Conservation (phyloP, 495 filamentous ascomycete genomes). For the Glonium stellatum region DNA sequence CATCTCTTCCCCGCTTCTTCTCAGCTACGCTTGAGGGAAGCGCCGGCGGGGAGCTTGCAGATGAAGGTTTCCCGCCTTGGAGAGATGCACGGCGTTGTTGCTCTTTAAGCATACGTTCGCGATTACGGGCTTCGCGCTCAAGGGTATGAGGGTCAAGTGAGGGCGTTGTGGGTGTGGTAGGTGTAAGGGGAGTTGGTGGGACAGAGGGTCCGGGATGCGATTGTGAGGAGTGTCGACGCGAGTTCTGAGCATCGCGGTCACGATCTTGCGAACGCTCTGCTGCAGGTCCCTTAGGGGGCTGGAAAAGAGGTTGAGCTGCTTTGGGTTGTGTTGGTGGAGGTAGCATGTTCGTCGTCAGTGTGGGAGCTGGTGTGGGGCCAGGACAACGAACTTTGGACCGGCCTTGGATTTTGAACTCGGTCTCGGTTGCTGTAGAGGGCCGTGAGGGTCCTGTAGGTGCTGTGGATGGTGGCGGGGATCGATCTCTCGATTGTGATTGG, state of each 20-base stretch:
- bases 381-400: slow-evolving; percentile 10
- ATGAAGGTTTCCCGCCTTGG: slow-evolving; percentile 10
- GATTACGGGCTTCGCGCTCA: slow-evolving; percentile 68
- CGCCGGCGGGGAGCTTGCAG: slow-evolving; percentile 2
- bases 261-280: slow-evolving; percentile 9
- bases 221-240: slow-evolving; percentile 12
- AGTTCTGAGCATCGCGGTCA: neutral
- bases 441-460: slow-evolving; percentile 37
- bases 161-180: slow-evolving; percentile 7
- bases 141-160: slow-evolving; percentile 59
- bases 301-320: slow-evolving; percentile 5
- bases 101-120: slow-evolving; percentile 71
- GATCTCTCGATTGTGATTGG: slow-evolving; percentile 7
- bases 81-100: slow-evolving; percentile 54
- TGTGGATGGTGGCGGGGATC: slow-evolving; percentile 23
- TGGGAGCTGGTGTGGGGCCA: slow-evolving; percentile 3
- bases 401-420: slow-evolving; percentile 37
- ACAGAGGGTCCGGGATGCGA: neutral
- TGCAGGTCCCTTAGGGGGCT: slow-evolving; percentile 29
- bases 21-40: neutral
- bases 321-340: slow-evolving; percentile 21
- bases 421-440: slow-evolving; percentile 7
- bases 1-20: slow-evolving; percentile 1
- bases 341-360: slow-evolving; percentile 13
- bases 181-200: neutral